Base-by-base conservation (phyloP, 345 rosid genomes). In the Noccaea caerulescens region DNA sequence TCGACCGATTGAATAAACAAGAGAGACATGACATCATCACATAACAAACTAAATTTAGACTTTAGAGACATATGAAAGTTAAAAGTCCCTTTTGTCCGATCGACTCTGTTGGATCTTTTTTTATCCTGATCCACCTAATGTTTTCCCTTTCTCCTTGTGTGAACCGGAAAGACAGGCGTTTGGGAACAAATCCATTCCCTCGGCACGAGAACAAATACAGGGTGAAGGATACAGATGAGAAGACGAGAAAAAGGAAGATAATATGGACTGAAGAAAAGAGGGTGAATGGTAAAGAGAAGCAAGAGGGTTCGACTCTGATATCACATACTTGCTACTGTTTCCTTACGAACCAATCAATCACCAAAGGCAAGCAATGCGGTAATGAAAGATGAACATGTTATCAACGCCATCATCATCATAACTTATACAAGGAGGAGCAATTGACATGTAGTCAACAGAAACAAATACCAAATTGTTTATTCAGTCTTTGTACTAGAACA, bases 401-500 rank as follows among this genome's bases (percentile, higher is more conserved):
- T 55, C 45, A 49, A 57, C 8, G 14, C n/a, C 77, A 58, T 49
- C 53, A 55, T 46, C 56, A 37, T 41, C 4, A 55, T 9, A 16
- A 27, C 30, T 42, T 56, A 34, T 37, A 3, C 27, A 73, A 58
- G 27, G 27, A 73, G 27, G 37, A 65, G 43, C 36, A 47, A 18
- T 4, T 16, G 10, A 52, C 11, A 37, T 27, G 30, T 3, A 2
- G 9, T 54, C 20, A 36, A 46, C 58, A 50, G 8, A 10, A 10
- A 45, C 20, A 66, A 51, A 72, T 0, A 65, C 13, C 54, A 33
- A 3, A 27, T 27, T 27, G 4, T 27, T 27, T 27, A 51, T 58
- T 74, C 47, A 59, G 10, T 51, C 61, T 13, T 20, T 27, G 12
- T 47, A 69, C 11, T n/a, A 58, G 25, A 36, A 69, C 9, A 49